Evolutionary conservation across 2,329 filamentous ascomycete genomes (phyloP).

Genomic region (Beauveria medogensis): DNA sequence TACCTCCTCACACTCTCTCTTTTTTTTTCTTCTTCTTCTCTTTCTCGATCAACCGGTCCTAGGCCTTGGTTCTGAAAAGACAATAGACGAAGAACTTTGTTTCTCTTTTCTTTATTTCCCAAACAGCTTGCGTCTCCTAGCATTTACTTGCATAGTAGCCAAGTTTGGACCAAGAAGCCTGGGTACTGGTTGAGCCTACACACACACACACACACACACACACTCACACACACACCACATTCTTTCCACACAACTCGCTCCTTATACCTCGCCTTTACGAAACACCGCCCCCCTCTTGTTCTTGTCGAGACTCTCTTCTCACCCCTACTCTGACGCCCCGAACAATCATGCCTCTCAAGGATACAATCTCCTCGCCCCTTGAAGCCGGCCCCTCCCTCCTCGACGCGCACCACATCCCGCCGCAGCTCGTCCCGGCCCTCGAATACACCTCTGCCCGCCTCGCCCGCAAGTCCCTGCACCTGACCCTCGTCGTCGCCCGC

Average conservation of each 20-base stretch:
- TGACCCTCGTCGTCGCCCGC: slow-evolving; percentile 50
- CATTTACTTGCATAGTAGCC: slow-evolving; percentile 10
- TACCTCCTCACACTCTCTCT: not conserved
- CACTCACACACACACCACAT: not conserved
- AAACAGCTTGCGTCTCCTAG: slow-evolving; percentile 3
- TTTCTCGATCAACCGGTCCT: slow-evolving; percentile 1
- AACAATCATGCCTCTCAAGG: slow-evolving; percentile 39
- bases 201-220: not conserved
- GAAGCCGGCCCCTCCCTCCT: slow-evolving; percentile 55
- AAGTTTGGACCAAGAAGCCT: not conserved
- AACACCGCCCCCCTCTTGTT: not conserved
- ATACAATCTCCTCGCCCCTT: slow-evolving; percentile 53
- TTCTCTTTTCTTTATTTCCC: not conserved
- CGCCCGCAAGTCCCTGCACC: slow-evolving; percentile 44
- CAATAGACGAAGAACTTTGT: not conserved
- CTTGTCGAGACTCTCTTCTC: not conserved
- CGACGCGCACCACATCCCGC: slow-evolving; percentile 48
- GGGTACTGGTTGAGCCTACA: not conserved
- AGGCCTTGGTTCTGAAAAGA: not conserved
- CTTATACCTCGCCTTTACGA: not conserved
- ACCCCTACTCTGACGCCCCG: not conserved
- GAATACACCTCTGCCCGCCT: slow-evolving; percentile 51
- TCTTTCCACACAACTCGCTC: not conserved
- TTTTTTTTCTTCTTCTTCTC: not conserved
- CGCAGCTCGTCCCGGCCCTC: slow-evolving; percentile 45